A percentile compares a stretch with the other conserved stretches of the same genome.
These are phyloP conservation scores for Talinum fruticosum DNA, from an alignment of 148 eudicot genomes.

Conservation along the genomic window DNA sequence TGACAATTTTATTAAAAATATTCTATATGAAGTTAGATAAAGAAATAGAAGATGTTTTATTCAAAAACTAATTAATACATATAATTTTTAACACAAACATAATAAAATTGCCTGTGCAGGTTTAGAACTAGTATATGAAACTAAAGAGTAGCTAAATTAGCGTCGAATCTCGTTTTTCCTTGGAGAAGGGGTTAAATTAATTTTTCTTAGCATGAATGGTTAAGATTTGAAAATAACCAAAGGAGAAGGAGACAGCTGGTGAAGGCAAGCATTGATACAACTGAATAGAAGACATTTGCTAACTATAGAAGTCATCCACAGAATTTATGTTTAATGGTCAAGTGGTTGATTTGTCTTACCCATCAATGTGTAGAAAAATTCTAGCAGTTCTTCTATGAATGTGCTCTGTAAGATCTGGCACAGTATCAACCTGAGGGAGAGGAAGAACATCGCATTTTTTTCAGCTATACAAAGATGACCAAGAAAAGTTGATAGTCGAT, in stretches of 20 bases:
- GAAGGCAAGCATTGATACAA: background rate
- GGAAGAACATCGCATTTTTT: conserved; percentile 14
- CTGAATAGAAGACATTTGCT: background rate
- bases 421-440: conserved; percentile 75
- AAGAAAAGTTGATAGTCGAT: background rate
- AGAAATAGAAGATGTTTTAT: too few species aligned
- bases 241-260: background rate
- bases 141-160: too few species aligned
- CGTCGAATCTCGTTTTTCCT: background rate
- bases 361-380: conserved; percentile 81
- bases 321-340: background rate
- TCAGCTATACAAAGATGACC: background rate
- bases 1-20: too few species aligned
- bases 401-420: conserved; percentile 80
- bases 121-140: too few species aligned
- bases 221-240: conserved; percentile 5
- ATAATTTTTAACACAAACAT: too few species aligned
- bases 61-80: too few species aligned
- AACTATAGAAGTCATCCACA: background rate
- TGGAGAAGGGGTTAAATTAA: background rate
- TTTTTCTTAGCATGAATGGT: background rate
- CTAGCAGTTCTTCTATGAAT: conserved; percentile 87
- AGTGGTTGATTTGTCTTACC: conserved; percentile 44
- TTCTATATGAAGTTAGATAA: too few species aligned
- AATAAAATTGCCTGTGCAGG: too few species aligned